Base-by-base conservation (phyloP, 257 asterid genomes). In the Solanum medicagineum region DNA sequence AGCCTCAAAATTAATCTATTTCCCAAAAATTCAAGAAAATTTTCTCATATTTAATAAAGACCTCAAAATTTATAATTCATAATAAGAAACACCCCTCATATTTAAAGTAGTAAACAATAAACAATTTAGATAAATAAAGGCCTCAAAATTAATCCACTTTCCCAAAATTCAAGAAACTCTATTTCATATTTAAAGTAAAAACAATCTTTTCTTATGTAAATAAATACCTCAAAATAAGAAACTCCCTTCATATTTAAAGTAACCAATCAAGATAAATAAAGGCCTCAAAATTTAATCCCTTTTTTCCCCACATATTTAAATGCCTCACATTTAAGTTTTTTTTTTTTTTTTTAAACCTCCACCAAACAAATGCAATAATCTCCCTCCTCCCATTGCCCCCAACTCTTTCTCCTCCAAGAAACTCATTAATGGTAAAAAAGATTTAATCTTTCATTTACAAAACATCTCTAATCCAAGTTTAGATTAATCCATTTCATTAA, bases 401-500 rank as follows among this genome's bases (percentile, higher is more conserved):
- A 51, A 77, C 26, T 51, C 45, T 77, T 77, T 51, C 63, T 75
- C 47, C 47, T 4, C 63, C 24, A 24, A 75, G 60, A 75, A 44
- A 19, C 80, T 44, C 54, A 44, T 1, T 44, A 71, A 20, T 71
- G 55, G 80, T 44, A 44, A 71, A 71, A 42, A 44, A 10, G 20
- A 57, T 19, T 8, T 40, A 17, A 44, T 20, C 62, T 75, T 24
- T 75, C 82, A 75, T 24, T 24, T 53, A 24, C 57, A 24, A 32
- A 51, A 77, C 40, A 26, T 74, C 81, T 74, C 60, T 4, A 7
- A 74, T 74, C 60, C 47, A 47, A 74, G 55, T 4, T 51, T 74
- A 81, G 57, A 32, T 7, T 74, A 75, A 83, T 47, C 56, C 83
- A 86, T 63, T 81, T 40, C 84, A 86, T 88, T 82, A 86, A 88